Evolutionary conservation across 2,329 filamentous ascomycete species (phyloP).

Genomic region (Trichoderma citrinoviride): DNA sequence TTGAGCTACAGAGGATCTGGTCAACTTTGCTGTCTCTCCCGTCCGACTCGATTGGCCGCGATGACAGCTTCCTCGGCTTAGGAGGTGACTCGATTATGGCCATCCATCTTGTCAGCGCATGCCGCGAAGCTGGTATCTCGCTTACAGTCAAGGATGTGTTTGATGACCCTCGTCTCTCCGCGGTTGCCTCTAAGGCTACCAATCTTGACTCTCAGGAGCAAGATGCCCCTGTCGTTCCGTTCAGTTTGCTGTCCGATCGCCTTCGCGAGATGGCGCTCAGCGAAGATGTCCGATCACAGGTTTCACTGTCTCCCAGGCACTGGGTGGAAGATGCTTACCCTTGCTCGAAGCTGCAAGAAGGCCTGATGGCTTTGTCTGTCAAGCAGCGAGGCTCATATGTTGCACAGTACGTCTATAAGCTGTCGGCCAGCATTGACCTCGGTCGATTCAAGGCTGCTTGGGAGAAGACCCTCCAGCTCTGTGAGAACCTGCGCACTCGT

Average conservation of each 20-base stretch:
- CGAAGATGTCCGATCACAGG: background rate
- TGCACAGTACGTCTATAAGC: constrained; percentile 4
- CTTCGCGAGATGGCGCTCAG: background rate
- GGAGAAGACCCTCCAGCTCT: constrained; percentile 11
- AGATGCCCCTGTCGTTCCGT: background rate
- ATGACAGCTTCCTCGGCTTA: constrained; percentile 26
- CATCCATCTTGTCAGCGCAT: constrained; percentile 15
- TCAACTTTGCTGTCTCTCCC: constrained; percentile 19
- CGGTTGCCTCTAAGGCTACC: background rate
- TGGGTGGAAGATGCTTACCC: constrained; percentile 23
- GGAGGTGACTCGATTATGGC: constrained; percentile 38
- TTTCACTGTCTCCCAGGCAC: background rate
- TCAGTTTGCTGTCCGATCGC: background rate
- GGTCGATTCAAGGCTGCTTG: constrained; percentile 21
- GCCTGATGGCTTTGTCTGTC: constrained; percentile 22
- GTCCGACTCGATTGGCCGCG: constrained; percentile 16
- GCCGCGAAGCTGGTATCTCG: constrained; percentile 12
- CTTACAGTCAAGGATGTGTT: constrained; percentile 20
- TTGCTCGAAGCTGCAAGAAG: constrained; percentile 24
- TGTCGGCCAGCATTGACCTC: background rate
- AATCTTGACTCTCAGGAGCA: background rate
- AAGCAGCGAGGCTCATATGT: constrained; percentile 23
- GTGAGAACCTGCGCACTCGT: constrained; percentile 21
- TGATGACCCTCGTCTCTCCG: constrained; percentile 18
- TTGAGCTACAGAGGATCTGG: constrained; percentile 22